Evolutionary conservation across 352 stramenopile genomes (phyloP), one percentile per base, ranked within the genome.

Genomic region (Saprolegnia parasitica): DNA sequence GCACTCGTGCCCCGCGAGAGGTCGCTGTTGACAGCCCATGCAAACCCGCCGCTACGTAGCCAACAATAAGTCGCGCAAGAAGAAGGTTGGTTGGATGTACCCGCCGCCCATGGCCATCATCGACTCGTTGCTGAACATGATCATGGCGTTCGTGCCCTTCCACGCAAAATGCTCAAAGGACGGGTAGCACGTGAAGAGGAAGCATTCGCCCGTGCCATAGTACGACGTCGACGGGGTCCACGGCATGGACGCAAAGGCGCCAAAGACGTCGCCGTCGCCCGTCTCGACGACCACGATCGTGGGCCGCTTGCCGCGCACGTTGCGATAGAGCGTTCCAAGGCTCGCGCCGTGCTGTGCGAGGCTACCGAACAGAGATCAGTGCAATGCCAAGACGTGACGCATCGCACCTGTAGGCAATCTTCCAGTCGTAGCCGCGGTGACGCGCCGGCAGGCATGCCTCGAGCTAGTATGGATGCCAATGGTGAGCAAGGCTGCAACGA

Each of bases 51-150:
- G 21, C 79, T 85, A 29, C 1, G 50, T 11, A 52, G n/a, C n/a
- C n/a, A n/a, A n/a, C n/a, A n/a, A n/a, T n/a, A n/a, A n/a, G n/a
- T n/a, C n/a, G n/a, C n/a, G n/a, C n/a, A n/a, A n/a, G n/a, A n/a
- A n/a, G n/a, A n/a, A 42, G 29, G 4, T 65, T n/a, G n/a, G n/a
- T n/a, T n/a, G n/a, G n/a, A 67, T 35, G 13, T 76, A 86, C 79
- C 84, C 84, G 49, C 84, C 84, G 50, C 84, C 84, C 84, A 91
- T 91, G 20, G 81, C 84, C 55, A 91, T 89, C 5, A 75, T 83
- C 39, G 77, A 68, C 23, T 84, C 72, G 54, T 87, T 88, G 75
- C 81, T 90, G 63, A 85, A 71, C 84, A 91, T 90, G 72, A 86
- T 77, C 77, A 91, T 88, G 1, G 74, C 66, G 66, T 91, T 87